These are phyloP conservation scores for Chenopodium suecicum DNA, from an alignment of 148 eudicot genomes.

Conservation along the genomic window DNA sequence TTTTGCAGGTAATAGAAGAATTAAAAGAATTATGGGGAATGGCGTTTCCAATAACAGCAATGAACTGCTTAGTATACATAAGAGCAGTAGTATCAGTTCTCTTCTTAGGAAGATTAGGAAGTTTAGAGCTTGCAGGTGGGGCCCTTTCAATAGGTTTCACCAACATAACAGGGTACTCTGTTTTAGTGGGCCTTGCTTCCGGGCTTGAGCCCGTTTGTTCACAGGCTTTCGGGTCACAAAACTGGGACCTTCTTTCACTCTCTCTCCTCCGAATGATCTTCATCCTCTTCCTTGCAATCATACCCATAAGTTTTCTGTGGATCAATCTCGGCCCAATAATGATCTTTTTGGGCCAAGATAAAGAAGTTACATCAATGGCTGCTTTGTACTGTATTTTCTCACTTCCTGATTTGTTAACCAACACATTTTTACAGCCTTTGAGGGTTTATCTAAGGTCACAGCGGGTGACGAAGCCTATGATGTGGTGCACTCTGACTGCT, in stretches of 20 bases:
- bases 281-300: conserved; percentile 55
- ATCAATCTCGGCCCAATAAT: conserved; percentile 64
- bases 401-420: conserved; percentile 73
- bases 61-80: conserved; percentile 72
- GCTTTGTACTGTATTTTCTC: conserved; percentile 70
- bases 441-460: conserved; percentile 85
- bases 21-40: conserved; percentile 75
- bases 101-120: conserved; percentile 80
- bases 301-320: conserved; percentile 77
- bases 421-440: conserved; percentile 72
- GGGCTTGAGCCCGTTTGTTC: conserved; percentile 92
- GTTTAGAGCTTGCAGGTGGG: conserved; percentile 88
- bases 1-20: conserved; percentile 63
- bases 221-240: conserved; percentile 68
- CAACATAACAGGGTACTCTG: conserved; percentile 94
- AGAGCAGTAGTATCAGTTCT: conserved; percentile 75
- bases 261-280: conserved; percentile 79
- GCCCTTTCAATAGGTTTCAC: conserved; percentile 92
- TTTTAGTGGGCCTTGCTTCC: conserved; percentile 73
- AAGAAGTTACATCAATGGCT: conserved; percentile 65
- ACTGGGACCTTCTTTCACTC: conserved; percentile 53
- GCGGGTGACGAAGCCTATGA: conserved; percentile 77
- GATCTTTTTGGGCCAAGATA: conserved; percentile 79
- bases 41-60: conserved; percentile 85
- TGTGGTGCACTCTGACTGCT: conserved; percentile 76